Conservation (phyloP, 2,329 filamentous ascomycete genomes). For the Myriosclerotinia scirpicola region DNA sequence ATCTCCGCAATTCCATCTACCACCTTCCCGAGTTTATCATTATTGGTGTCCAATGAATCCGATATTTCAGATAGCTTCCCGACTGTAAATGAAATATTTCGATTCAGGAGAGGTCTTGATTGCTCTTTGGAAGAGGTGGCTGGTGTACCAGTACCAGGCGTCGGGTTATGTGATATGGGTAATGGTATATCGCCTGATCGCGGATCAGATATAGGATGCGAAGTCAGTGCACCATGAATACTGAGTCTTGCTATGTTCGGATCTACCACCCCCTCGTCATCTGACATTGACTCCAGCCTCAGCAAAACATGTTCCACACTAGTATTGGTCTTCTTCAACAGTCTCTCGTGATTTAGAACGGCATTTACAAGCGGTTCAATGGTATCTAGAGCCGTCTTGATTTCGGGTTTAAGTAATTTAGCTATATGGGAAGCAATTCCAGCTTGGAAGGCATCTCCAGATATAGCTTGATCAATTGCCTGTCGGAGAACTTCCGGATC, state of each 20-base stretch:
- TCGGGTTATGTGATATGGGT: background rate
- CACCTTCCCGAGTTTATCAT: constrained; percentile 32
- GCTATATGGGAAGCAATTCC: constrained; percentile 39
- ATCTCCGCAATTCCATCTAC: constrained; percentile 29
- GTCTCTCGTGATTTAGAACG: constrained; percentile 39
- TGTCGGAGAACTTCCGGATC: constrained; percentile 36
- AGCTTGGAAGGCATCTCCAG: constrained; percentile 37
- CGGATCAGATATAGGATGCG: constrained; percentile 2
- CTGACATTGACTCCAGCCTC: constrained; percentile 32
- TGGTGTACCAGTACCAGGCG: background rate
- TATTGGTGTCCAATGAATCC: constrained; percentile 33
- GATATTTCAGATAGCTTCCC: constrained; percentile 35
- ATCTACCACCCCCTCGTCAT: constrained; percentile 14
- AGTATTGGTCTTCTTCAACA: constrained; percentile 38
- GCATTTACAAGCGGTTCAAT: constrained; percentile 41
- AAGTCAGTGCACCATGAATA: constrained; percentile 3
- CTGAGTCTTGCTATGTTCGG: background rate
- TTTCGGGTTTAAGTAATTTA: constrained; percentile 38
- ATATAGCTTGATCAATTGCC: constrained; percentile 38
- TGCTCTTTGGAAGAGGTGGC: background rate
- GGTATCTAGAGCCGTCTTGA: constrained; percentile 39
- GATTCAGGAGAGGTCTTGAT: background rate
- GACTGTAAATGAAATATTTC: constrained; percentile 29
- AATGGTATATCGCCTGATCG: background rate
- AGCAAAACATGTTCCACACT: constrained; percentile 38